Conservation (phyloP, 805 yeast genomes). For the Metschnikowia noctiluminum region DNA sequence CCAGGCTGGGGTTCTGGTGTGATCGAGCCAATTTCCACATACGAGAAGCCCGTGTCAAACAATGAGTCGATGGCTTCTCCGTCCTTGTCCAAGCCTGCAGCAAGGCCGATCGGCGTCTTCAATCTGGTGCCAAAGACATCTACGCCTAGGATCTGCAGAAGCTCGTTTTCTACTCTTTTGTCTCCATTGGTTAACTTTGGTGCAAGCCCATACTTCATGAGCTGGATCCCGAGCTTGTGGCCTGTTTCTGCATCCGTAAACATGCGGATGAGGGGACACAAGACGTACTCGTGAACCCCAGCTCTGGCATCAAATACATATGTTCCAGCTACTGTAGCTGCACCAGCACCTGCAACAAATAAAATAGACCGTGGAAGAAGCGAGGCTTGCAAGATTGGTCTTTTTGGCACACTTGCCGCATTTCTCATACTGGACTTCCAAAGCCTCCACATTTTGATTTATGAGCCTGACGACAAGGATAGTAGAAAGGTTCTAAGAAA, state of each 20-base stretch:
- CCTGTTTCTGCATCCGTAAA: constrained; percentile 82
- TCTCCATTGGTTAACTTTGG: constrained; percentile 59
- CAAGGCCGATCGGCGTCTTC: constrained; percentile 82
- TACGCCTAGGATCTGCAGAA: constrained; percentile 48
- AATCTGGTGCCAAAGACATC: constrained; percentile 64
- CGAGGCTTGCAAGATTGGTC: constrained; percentile 13
- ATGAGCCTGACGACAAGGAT: background rate
- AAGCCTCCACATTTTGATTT: constrained; percentile 3
- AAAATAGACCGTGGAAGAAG: constrained; percentile 21
- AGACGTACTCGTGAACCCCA: constrained; percentile 72
- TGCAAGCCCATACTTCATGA: constrained; percentile 63
- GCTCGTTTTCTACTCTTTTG: constrained; percentile 35
- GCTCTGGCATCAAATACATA: constrained; percentile 77
- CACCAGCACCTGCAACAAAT: constrained; percentile 19
- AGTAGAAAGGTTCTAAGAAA: no score
- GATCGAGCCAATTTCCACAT: constrained; percentile 89
- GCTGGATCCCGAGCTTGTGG: constrained; percentile 69
- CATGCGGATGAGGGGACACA: constrained; percentile 72
- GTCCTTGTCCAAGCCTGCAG: constrained; percentile 94
- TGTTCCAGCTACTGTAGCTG: constrained; percentile 39
- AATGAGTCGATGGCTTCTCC: constrained; percentile 87
- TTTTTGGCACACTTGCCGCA: background rate
- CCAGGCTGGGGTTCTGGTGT: constrained; percentile 95
- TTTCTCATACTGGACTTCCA: constrained; percentile 1
- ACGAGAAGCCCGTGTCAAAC: constrained; percentile 75